phyloP scores from a whole-genome alignment of 2,329 filamentous ascomycete species.

The Pseudogymnoascus sp. region DNA sequence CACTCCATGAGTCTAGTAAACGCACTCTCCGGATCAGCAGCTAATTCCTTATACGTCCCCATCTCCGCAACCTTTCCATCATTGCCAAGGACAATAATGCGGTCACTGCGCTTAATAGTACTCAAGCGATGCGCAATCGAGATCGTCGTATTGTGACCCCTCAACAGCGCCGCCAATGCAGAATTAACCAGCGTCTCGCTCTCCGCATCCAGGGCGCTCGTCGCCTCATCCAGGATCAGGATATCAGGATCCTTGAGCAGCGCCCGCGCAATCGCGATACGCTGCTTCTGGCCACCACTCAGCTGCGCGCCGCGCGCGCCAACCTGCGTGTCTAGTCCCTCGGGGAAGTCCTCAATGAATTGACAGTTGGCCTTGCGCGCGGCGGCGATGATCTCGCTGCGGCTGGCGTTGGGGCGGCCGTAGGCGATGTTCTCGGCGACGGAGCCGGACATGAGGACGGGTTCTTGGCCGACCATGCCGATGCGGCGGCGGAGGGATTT shows the following conservation, averaged over 20 bases:
- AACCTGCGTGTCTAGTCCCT: slow-evolving; percentile 88
- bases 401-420: slow-evolving; percentile 70
- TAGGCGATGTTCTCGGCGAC: slow-evolving; percentile 90
- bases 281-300: slow-evolving; percentile 89
- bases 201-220: slow-evolving; percentile 90
- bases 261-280: slow-evolving; percentile 92
- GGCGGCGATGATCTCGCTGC: slow-evolving; percentile 75
- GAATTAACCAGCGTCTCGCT: slow-evolving; percentile 95
- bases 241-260: slow-evolving; percentile 95
- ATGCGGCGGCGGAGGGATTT: slow-evolving; percentile 90
- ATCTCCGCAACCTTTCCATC: slow-evolving; percentile 88
- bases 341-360: slow-evolving; percentile 94
- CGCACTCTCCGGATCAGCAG: slow-evolving; percentile 65
- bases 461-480: slow-evolving; percentile 91
- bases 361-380: slow-evolving; percentile 90
- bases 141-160: slow-evolving; percentile 89
- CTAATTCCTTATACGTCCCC: slow-evolving; percentile 74
- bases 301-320: slow-evolving; percentile 88
- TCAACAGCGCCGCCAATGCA: slow-evolving; percentile 71
- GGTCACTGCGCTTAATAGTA: slow-evolving; percentile 92
- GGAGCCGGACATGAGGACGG: slow-evolving; percentile 80
- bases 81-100: slow-evolving; percentile 81
- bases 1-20: slow-evolving; percentile 98
- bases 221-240: slow-evolving; percentile 91
- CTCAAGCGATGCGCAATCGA: slow-evolving; percentile 93